These are phyloP conservation scores for Sugiyamaella paludigena DNA, from an alignment of 1,139 yeast species.

Conservation along the genomic window DNA sequence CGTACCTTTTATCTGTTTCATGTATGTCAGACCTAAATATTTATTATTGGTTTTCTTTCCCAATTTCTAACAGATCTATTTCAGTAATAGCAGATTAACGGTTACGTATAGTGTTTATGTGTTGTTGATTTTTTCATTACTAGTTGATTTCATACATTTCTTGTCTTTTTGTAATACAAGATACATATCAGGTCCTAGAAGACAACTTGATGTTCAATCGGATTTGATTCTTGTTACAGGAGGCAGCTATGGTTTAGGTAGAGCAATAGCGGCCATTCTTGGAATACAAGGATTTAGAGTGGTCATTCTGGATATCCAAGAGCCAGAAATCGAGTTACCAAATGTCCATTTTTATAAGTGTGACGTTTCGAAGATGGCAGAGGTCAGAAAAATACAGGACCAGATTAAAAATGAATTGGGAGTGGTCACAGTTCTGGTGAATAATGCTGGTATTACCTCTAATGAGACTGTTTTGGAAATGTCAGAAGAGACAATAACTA, in stretches of 20 bases:
- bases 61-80: no score
- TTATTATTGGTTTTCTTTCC: no score
- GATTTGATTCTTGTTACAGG: slow-evolving; percentile 58
- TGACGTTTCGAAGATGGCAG: slow-evolving; percentile 48
- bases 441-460: slow-evolving; percentile 74
- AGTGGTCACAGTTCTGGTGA: slow-evolving; percentile 53
- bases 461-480: slow-evolving; percentile 44
- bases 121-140: slow-evolving; percentile 8
- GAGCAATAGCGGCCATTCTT: slow-evolving; percentile 43
- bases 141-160: slow-evolving; percentile 17
- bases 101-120: neutral
- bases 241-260: slow-evolving; percentile 62
- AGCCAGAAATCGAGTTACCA: slow-evolving; percentile 35
- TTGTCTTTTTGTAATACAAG: slow-evolving; percentile 17
- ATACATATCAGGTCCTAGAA: slow-evolving; percentile 23
- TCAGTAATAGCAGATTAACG: neutral
- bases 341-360: slow-evolving; percentile 43
- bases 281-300: slow-evolving; percentile 38
- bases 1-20: slow-evolving; percentile 13
- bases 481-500: slow-evolving; percentile 27
- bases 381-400: slow-evolving; percentile 36
- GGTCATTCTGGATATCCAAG: slow-evolving; percentile 51
- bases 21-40: slow-evolving; percentile 16
- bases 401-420: slow-evolving; percentile 37
- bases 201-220: slow-evolving; percentile 18